Evolutionary conservation across 1,284 basidiomycete species (phyloP), one percentile per base, ranked within the genome.

Genomic region (Cryptococcus amylolentus): DNA sequence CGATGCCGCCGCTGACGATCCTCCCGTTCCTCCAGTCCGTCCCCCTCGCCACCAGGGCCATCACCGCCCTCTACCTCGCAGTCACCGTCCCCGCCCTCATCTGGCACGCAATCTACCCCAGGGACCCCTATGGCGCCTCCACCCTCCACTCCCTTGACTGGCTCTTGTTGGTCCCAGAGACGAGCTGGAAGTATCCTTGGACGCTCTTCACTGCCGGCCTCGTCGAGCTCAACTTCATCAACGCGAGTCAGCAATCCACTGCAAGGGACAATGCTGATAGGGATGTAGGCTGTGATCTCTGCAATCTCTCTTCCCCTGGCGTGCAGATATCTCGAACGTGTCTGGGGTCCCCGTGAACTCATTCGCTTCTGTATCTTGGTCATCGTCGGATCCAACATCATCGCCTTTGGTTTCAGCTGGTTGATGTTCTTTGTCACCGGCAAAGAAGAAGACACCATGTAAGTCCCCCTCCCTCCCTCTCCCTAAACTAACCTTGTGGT

Each of bases 341-440:
- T 98, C 59, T 98, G 94, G 93, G 94, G 95, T 38, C 82, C 86
- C 23, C 70, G 86, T 23, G 95, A 98, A 75, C 87, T 88, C 4
- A 69, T 89, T 65, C 89, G 92, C 72, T 98, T 98, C 75, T 86
- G 91, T 52, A 80, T 83, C 10, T 84, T 89, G 43, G 86, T 87
- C 45, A 82, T 92, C 58, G 85, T 86, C n/a, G 82, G 83, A 14
- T 88, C 89, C 20, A 96, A 97, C 75, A 78, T 93, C 62, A 92
- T 96, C 68, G 88, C 88, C 0, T 86, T 92, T 63, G 86, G 82
- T 8, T 83, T 78, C 43, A 68, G 68, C 40, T 78, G 76, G 75
- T 51, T 78, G 4, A 54, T 68, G 2, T 73, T 63, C 35, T 57
- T 77, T 41, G 71, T 78, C 4, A 55, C 78, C 2, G 75, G 77